Evolutionary conservation across 2,329 filamentous ascomycete species (phyloP).

Genomic region (Colletotrichum sp.): DNA sequence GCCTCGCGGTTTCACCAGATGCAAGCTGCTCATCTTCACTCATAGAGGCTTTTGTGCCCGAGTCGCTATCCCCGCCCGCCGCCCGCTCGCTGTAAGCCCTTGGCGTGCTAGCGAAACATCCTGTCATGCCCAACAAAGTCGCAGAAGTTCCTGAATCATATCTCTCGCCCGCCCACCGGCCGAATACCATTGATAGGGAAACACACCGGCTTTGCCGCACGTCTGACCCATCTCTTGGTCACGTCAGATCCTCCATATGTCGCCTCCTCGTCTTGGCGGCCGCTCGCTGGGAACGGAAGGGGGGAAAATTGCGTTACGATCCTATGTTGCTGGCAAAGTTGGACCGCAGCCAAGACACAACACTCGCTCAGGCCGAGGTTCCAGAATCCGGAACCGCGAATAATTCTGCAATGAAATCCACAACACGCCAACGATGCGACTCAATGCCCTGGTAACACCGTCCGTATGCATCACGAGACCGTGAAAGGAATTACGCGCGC

Average conservation of each 20-base stretch:
- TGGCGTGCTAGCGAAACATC: neutral
- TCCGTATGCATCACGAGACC: neutral
- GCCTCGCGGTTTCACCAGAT: neutral
- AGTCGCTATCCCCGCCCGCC: neutral
- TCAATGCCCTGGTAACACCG: neutral
- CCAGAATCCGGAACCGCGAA: neutral
- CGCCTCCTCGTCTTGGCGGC: neutral
- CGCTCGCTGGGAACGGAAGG: neutral
- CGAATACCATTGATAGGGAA: slow-evolving; percentile 4
- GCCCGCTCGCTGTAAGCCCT: neutral
- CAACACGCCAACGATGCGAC: neutral
- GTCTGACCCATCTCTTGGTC: slow-evolving; percentile 6
- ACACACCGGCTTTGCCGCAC: slow-evolving; percentile 8
- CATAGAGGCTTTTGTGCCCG: neutral
- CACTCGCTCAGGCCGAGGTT: neutral
- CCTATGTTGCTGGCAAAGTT: neutral
- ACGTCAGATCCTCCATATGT: neutral
- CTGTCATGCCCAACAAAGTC: slow-evolving; percentile 6
- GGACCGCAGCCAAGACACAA: neutral
- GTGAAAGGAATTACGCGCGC: neutral
- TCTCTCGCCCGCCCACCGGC: neutral
- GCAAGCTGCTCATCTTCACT: slow-evolving; percentile 4
- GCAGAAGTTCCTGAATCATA: slow-evolving; percentile 17
- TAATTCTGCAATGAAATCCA: neutral
- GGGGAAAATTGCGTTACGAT: neutral